Conservation (phyloP, 1,284 basidiomycete genomes). For the Athelia psychrophila region DNA sequence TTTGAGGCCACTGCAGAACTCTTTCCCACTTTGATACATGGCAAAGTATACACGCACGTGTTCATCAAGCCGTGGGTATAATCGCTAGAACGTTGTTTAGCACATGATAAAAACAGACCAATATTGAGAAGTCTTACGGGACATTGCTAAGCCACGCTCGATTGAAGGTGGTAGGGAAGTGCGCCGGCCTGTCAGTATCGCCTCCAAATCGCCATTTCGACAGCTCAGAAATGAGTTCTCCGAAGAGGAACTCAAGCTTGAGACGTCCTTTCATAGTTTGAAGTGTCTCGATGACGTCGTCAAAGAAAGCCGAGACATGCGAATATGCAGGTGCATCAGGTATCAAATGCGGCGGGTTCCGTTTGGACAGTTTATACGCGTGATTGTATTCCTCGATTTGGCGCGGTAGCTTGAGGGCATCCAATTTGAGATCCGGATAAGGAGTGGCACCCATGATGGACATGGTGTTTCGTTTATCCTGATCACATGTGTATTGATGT, state of each 20-base stretch:
- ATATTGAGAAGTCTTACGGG: background rate
- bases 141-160: constrained; percentile 14
- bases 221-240: constrained; percentile 9
- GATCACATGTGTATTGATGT: background rate
- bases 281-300: constrained; percentile 6
- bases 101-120: background rate
- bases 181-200: constrained; percentile 5
- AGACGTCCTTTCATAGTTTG: constrained; percentile 3
- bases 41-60: constrained; percentile 21
- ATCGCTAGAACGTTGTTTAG: constrained; percentile 17
- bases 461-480: background rate
- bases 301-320: constrained; percentile 3
- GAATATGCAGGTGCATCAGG: constrained; percentile 3
- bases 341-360: background rate
- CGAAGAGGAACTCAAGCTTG: constrained; percentile 9
- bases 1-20: constrained; percentile 22
- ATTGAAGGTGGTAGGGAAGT: constrained; percentile 9
- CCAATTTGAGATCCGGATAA: background rate
- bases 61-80: constrained; percentile 31
- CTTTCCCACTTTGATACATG: constrained; percentile 12
- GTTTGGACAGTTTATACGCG: background rate
- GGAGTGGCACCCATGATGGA: background rate
- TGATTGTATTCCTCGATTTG: constrained; percentile 3
- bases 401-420: background rate
- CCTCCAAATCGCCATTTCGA: constrained; percentile 8